Conservation (phyloP, 2,329 filamentous ascomycete genomes). For the Pestalotiopsis sp. region DNA sequence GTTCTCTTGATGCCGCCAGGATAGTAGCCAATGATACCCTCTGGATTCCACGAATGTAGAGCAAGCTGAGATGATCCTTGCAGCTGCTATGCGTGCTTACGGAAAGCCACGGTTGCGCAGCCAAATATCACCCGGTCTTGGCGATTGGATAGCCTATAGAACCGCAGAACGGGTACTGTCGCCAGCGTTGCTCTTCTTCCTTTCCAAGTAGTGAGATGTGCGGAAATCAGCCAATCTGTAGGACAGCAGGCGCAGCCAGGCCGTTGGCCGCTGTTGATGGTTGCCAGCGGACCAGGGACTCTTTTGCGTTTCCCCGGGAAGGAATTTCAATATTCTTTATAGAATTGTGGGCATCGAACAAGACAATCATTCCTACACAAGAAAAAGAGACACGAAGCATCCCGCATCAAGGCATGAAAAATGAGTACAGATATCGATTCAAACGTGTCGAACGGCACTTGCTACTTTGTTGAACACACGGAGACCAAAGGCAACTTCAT, state of each 20-base stretch:
- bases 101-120: neutral
- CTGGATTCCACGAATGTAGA: neutral
- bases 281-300: neutral
- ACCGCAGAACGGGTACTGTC: neutral
- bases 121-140: neutral
- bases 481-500: conserved; percentile 14
- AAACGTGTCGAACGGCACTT: conserved; percentile 17
- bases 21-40: neutral
- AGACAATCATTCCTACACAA: neutral
- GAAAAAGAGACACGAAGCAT: neutral
- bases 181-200: neutral
- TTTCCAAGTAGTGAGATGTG: neutral
- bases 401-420: neutral
- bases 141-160: neutral
- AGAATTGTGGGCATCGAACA: neutral
- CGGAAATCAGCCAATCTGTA: neutral
- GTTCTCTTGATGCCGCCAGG: neutral
- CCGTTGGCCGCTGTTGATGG: neutral
- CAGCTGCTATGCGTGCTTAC: conserved; percentile 7
- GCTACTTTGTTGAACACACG: conserved; percentile 13
- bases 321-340: neutral
- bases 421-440: neutral
- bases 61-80: conserved; percentile 5
- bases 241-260: neutral
- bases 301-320: neutral